phyloP scores from a whole-genome alignment of 345 rosid species.

The Eucalyptus curtisii region DNA sequence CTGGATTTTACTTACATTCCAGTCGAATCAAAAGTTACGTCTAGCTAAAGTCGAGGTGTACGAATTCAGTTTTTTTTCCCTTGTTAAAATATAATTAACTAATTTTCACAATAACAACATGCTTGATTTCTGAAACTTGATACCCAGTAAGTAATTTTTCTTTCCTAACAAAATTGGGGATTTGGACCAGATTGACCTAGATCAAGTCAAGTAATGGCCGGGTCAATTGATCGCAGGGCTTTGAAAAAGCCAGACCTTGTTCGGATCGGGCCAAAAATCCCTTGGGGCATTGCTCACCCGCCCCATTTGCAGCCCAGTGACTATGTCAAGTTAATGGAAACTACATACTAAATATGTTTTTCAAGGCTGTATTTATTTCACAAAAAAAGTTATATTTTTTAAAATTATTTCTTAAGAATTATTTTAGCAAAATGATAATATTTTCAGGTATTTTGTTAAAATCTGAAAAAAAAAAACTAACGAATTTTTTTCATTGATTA shows the following conservation, averaged over 20 bases:
- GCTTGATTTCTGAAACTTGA: neutral
- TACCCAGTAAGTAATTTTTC: neutral
- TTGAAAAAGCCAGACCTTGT: neutral
- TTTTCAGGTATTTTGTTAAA: neutral
- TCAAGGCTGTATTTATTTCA: neutral
- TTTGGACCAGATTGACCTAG: neutral
- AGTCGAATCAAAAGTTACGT: neutral
- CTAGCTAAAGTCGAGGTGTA: neutral
- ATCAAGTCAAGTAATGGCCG: neutral
- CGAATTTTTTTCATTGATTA: rapidly evolving
- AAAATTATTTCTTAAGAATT: neutral
- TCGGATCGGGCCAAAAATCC: neutral
- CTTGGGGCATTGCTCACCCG: neutral
- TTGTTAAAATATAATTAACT: neutral
- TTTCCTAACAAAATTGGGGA: neutral
- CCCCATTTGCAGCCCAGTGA: neutral
- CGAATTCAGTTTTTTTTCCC: neutral
- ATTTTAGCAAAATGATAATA: neutral
- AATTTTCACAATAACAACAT: neutral
- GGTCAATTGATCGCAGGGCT: neutral
- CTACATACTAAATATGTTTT: neutral
- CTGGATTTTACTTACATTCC: neutral
- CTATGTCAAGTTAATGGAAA: neutral
- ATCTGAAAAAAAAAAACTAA: neutral
- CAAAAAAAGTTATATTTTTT: neutral